Percentiles rank a stretch among this genome's conserved stretches.
Evolutionary conservation across 192 early-diverging fungal species (phyloP).

Genomic region (Coemansia aciculifera): DNA sequence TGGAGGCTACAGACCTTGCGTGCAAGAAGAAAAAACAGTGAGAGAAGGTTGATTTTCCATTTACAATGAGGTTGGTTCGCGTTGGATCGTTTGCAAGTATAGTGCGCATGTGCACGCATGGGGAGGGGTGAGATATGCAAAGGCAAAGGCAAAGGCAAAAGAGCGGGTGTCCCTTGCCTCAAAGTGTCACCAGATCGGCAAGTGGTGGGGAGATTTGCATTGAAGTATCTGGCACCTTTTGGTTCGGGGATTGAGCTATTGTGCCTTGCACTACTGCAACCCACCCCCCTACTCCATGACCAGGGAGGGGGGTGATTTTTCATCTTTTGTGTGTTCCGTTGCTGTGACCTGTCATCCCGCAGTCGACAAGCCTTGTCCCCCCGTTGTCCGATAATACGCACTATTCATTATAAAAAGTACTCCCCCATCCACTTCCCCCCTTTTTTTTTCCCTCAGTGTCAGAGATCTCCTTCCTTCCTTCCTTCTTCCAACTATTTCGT

Average conservation of each 20-base stretch:
- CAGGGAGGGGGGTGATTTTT: background rate
- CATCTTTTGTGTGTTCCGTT: background rate
- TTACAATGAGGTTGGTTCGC: background rate
- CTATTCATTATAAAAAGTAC: background rate
- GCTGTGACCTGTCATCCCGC: background rate
- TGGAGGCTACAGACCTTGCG: background rate
- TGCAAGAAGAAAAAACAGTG: background rate
- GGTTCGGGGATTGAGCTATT: background rate
- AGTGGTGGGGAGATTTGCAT: background rate
- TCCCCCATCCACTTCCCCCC: background rate
- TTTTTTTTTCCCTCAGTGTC: background rate
- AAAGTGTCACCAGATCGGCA: background rate
- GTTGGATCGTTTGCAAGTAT: slow-evolving; percentile 1
- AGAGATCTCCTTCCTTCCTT: background rate
- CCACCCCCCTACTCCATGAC: background rate
- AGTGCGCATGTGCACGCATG: slow-evolving; percentile 1
- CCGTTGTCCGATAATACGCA: background rate
- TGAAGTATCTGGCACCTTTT: background rate
- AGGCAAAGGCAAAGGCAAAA: background rate
- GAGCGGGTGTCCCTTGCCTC: background rate
- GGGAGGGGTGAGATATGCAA: background rate
- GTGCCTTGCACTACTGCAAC: slow-evolving; percentile 1
- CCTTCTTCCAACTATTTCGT: background rate
- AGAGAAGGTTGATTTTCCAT: slow-evolving; percentile 1
- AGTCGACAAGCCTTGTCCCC: background rate